These are phyloP conservation scores for Irineochytrium annulatum DNA, from an alignment of 192 early-diverging fungal genomes.

Conservation along the genomic window DNA sequence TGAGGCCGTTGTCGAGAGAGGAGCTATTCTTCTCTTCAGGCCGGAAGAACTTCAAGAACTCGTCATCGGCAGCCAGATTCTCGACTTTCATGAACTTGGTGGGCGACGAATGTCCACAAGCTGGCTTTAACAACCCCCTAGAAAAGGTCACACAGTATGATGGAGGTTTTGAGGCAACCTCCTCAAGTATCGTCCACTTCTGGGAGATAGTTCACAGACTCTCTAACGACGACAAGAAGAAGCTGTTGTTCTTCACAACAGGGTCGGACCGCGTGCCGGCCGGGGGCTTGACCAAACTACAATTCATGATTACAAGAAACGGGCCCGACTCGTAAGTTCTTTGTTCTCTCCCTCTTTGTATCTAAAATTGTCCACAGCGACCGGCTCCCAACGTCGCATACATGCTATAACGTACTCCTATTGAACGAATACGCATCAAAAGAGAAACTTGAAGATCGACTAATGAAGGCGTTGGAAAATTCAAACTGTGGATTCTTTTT, in stretches of 20 bases:
- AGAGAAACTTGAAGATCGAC: constrained; percentile 70
- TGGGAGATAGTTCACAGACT: constrained; percentile 86
- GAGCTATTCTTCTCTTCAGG: constrained; percentile 75
- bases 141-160: constrained; percentile 81
- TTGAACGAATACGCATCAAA: constrained; percentile 77
- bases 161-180: constrained; percentile 66
- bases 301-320: constrained; percentile 83
- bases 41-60: constrained; percentile 87
- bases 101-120: neutral
- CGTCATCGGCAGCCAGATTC: constrained; percentile 77
- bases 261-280: constrained; percentile 86
- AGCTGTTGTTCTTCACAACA: constrained; percentile 85
- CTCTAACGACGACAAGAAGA: constrained; percentile 76
- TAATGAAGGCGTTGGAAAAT: constrained; percentile 77
- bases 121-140: constrained; percentile 22
- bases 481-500: constrained; percentile 46
- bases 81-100: constrained; percentile 71
- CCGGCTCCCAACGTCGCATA: constrained; percentile 87
- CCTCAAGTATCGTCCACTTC: constrained; percentile 50
- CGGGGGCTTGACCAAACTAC: constrained; percentile 77
- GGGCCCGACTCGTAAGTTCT: constrained; percentile 62
- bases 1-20: constrained; percentile 79
- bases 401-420: constrained; percentile 88
- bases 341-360: neutral
- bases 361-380: constrained; percentile 19